Base-by-base conservation (phyloP, 805 yeast species). In the Ogataea polymorpha region DNA sequence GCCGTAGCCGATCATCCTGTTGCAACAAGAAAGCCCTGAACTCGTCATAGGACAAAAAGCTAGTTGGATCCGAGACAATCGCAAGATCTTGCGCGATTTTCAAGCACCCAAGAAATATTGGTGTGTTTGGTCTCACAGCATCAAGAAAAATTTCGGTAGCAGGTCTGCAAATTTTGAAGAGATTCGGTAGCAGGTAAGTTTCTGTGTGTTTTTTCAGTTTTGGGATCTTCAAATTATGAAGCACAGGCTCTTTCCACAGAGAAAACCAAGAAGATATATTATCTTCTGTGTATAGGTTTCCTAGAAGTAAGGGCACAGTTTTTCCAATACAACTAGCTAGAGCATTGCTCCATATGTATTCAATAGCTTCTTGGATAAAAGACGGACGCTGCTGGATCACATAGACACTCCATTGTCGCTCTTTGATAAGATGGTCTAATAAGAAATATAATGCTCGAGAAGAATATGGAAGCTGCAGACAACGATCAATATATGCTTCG, bases 321-420 rank as follows among this genome's bases (percentile, higher is more conserved):
- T 78, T 82, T n/a, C 85, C 80, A 14, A 79, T 69, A 3, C 82
- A 74, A 45, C 79, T 84, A 0, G 93, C 82, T 41, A 87, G 57
- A 0, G 87, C 74, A 49, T 75, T 79, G 1, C 80, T 69, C 48
- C 67, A 62, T 65, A 84, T 79, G 13, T 70, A 59, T 2, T 62
- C 51, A 11, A 84, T 54, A n/a, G 84, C 71, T 8, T 63, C 63
- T 3, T 49, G 50, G 3, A 79, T 60, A 44, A 84, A 78, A 1
- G 49, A 32, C 1, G 84, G 79, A 25, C 70, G 70, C 5, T 58
- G 40, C 1, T 55, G 48, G 2, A 81, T 37, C 8, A 87, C 62
- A 37, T 56, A 62, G 23, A 54, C 51, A 0, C 60, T 51, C 6
- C 73, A 62, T 13, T 74, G 70, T 1, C 75, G 54, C 27, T 75